Percentiles rank a stretch among this genome's conserved stretches.
Evolutionary conservation across 768 basidiomycete genomes (phyloP).

Genomic region (Tephrocybe sp.): DNA sequence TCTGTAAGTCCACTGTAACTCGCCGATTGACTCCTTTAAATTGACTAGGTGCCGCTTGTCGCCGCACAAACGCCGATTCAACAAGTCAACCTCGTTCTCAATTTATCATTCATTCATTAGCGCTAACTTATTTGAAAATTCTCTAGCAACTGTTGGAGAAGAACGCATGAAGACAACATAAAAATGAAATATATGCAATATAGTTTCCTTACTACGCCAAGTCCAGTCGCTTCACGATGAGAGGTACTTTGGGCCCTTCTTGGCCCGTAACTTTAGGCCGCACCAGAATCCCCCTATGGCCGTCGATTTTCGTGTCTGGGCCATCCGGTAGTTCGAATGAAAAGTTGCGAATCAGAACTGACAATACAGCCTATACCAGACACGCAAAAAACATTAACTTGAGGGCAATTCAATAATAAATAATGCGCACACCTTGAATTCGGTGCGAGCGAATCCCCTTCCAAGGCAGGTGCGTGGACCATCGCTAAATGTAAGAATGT

Average conservation of each 20-base stretch:
- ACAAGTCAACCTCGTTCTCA: no score
- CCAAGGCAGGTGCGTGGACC: conserved; percentile 46
- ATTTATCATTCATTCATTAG: no score
- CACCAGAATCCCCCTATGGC: conserved; percentile 28
- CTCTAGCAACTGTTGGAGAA: no score
- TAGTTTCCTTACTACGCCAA: no score
- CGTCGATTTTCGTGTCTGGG: conserved; percentile 31
- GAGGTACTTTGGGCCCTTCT: conserved; percentile 27
- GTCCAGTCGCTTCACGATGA: conserved; percentile 23
- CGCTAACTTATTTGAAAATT: no score
- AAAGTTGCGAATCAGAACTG: conserved; percentile 41
- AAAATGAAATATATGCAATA: no score
- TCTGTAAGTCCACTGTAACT: no score
- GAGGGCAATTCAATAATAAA: no score
- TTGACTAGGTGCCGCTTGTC: no score
- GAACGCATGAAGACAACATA: no score
- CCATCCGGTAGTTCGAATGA: conserved; percentile 38
- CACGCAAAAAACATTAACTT: neutral
- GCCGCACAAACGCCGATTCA: no score
- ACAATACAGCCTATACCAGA: conserved; percentile 37
- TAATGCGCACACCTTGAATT: conserved; percentile 45
- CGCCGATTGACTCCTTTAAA: no score
- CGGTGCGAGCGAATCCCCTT: conserved; percentile 38
- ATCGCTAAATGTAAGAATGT: conserved; percentile 44
- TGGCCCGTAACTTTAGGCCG: conserved; percentile 35